Conservation (phyloP, 208 protist species). For the Leishmania martiniquensis region DNA sequence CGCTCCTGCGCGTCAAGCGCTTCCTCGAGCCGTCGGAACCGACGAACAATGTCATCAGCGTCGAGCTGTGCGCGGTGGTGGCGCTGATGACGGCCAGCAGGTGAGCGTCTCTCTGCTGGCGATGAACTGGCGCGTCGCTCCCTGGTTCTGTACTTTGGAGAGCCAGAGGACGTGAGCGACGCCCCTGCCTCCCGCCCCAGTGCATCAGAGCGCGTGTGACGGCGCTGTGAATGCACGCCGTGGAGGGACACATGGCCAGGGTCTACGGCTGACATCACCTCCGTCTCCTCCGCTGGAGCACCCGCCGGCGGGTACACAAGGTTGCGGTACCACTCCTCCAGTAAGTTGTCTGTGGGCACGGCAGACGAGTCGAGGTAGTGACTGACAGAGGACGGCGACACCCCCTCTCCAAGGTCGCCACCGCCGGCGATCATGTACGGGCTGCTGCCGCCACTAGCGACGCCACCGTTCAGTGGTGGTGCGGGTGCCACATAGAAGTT, state of each 20-base stretch:
- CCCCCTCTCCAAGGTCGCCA: neutral
- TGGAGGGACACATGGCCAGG: slow-evolving; percentile 16
- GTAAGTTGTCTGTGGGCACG: slow-evolving; percentile 38
- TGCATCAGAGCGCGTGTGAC: slow-evolving; percentile 1
- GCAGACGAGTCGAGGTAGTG: slow-evolving; percentile 38
- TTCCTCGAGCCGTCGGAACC: slow-evolving; percentile 35
- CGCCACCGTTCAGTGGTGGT: slow-evolving; percentile 25
- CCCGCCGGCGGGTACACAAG: slow-evolving; percentile 32
- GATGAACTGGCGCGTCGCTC: neutral
- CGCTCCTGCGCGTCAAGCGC: slow-evolving; percentile 30
- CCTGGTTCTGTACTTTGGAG: slow-evolving; percentile 3
- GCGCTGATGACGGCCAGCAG: neutral
- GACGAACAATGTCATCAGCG: slow-evolving; percentile 35
- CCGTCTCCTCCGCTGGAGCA: slow-evolving; percentile 15
- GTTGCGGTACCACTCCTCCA: slow-evolving; percentile 49
- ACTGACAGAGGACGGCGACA: slow-evolving; percentile 27
- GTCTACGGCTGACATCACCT: slow-evolving; percentile 13
- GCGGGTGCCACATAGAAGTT: slow-evolving; percentile 25
- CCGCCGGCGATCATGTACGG: neutral
- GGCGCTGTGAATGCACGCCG: neutral
- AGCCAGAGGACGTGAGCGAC: slow-evolving; percentile 11
- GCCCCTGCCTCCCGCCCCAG: neutral
- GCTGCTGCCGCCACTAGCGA: slow-evolving; percentile 8
- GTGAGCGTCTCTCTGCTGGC: neutral
- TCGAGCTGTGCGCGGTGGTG: slow-evolving; percentile 20